phyloP scores from a whole-genome alignment of 306 rosid genomes.

The Biancaea sappan region DNA sequence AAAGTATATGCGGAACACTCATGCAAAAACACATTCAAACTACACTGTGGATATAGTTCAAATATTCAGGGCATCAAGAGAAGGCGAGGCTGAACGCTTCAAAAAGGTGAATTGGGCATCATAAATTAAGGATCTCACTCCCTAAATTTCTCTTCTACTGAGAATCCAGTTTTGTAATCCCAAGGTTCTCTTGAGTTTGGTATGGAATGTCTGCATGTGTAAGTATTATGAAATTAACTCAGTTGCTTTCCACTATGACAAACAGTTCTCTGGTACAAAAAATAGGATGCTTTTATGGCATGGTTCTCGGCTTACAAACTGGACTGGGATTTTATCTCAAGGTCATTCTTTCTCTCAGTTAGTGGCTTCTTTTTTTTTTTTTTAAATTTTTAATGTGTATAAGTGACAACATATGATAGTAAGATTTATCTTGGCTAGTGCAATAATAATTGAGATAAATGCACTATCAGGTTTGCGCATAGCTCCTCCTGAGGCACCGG shows the following conservation, averaged over 20 bases:
- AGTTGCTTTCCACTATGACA: conserved; percentile 10
- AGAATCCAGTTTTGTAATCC: conserved; percentile 15
- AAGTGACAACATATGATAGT: not conserved
- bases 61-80: conserved; percentile 67
- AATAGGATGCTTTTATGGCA: conserved; percentile 97
- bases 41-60: conserved; percentile 72
- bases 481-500: conserved; percentile 99
- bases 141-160: not conserved
- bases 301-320: conserved; percentile 95
- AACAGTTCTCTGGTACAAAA: conserved; percentile 68
- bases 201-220: not conserved
- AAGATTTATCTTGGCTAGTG: conserved; percentile 28
- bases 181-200: not conserved
- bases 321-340: conserved; percentile 98
- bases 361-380: conserved; percentile 4
- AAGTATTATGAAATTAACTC: conserved; percentile 25
- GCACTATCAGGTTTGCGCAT: conserved; percentile 80
- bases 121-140: conserved; percentile 14
- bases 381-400: conserved; percentile 16
- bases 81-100: conserved; percentile 75
- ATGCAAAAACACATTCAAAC: conserved; percentile 85
- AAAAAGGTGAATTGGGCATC: conserved; percentile 58
- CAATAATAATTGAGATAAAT: conserved; percentile 23
- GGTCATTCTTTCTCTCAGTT: conserved; percentile 52
- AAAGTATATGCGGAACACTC: conserved; percentile 79